Evolutionary conservation across 257 asterid genomes (phyloP), one percentile per base, ranked within the genome.

Genomic region (Datura wrightii): DNA sequence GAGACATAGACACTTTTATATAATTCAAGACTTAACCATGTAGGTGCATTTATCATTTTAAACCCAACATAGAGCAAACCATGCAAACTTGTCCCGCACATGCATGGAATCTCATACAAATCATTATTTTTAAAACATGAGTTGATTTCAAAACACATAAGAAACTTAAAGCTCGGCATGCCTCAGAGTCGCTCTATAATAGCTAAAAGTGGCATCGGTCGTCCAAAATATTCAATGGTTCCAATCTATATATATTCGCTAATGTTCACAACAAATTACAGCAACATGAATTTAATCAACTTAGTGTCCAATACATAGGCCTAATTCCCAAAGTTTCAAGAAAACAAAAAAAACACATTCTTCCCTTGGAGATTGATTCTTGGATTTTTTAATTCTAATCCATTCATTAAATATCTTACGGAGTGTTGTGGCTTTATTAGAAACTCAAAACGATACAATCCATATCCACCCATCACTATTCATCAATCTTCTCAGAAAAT

Each of bases 1-100:
- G 11, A 16, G 31, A 11, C 31, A 8, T 16, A 69, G 52, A 69
- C 8, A 2, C 53, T 69, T 69, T 15, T 69, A 69, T 16, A 69
- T 3, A 41, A 69, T 18, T 69, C 78, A 69, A 16, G 52, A 39
- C 31, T 69, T 39, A 39, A 39, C 13, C 78, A 69, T 39, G 50
- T 69, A 39, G 72, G 72, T 13, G 72, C 72, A 65, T 65, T 65
- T 65, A 65, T 34, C 72, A 34, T 46, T 46, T 46, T 46, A 7
- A 46, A 11, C 18, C 58, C 58, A 13, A 53, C 58, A 10, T 9
- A 52, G 15, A 3, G 15, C 11, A 52, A 65, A 65, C 44, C 10
- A 36, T 65, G 10, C 42, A 65, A 11, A 5, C 72, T 34, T 65
- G 72, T 34, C 16, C 37, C 3, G 2, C 46, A 13, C 46, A 36